Base-by-base conservation (phyloP, 2,329 filamentous ascomycete genomes). In the Elsinoe australis region DNA sequence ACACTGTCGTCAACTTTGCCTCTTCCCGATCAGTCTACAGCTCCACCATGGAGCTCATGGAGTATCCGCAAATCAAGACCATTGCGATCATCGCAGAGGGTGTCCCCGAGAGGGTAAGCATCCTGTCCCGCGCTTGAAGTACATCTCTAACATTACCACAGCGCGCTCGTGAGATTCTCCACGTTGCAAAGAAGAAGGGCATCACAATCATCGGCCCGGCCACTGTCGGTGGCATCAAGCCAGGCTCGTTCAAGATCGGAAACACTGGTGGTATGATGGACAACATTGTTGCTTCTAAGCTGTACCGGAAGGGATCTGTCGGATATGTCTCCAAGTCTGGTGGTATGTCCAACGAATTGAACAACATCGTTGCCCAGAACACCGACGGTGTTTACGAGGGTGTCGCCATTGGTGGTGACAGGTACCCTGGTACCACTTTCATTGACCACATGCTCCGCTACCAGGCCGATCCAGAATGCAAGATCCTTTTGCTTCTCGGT, bases 231-330 rank as follows among this genome's bases (percentile, higher is more conserved):
- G 92, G 92, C 64, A 96, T 98, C 76, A 98, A 96, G 82, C 92
- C 92, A 54, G 92, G 92, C 70, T 87, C 86, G 69, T 98, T 90
- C 85, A 98, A 96, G 82, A 98, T 98, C 58, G 92, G 92, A 69
- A 98, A 98, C 80, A 98, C 92, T 63, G 92, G 92, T 80, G 92
- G 92, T 72, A 98, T 98, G 92, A 98, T 98, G 92, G 92, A 98
- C 80, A 98, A 98, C 81, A 98, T 98, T 64, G 92, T 98, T 56
- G 88, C 92, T 60, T 96, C 92, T 69, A 98, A 98, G 83, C 87
- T 98, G 53, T 98, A 98, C 83, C 90, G 92, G 72, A 92, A 92
- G 75, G 92, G 92, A 62, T 96, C 92, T 60, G 89, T 98, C 58
- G 92, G 87, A 62, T 98, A 98, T 72, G 92, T 98, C 71, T 96